Base-by-base conservation (phyloP, 768 basidiomycete genomes). In the Serpula lacrymans region DNA sequence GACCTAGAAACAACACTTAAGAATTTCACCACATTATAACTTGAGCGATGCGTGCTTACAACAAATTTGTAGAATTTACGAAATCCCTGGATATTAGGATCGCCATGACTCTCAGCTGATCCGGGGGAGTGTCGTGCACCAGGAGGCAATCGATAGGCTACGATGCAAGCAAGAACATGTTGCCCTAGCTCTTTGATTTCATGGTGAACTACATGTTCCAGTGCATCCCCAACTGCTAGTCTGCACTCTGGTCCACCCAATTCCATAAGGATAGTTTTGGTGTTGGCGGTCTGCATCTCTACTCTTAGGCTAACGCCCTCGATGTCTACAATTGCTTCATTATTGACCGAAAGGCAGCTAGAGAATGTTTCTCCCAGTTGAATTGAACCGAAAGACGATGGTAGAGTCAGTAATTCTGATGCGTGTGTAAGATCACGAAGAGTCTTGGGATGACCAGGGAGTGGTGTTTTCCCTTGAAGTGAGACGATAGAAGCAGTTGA, bases 131-230 rank as follows among this genome's bases (percentile, higher is more conserved):
- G 62, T n/a, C 77, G 74, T 32, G 69, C 63, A 42, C 75, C 74
- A 12, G 75, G 71, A 3, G 83, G 82, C 9, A 85, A 69, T n/a
- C 77, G 81, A 68, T 95, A 96, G 17, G 77, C 75, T 20, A 95
- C 87, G 5, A 81, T 81, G 54, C 90, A 92, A 2, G 82, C 88
- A 27, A 97, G 67, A 9, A 94, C 88, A 59, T 95, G 92, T 55
- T 90, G 82, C 1, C 91, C 92, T 14, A 95, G 71, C 56, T 97
- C 93, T 63, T 96, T 96, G 49, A 96, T 88, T 65, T 97, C 94
- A 53, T 90, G 87, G 45, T 80, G 71, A 1, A 91, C 82, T 12
- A 87, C 65, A 30, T 71, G 66, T 56, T 89, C 84, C 23, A 88
- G 52, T 0, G 78, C 78, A 52, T 81, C 78, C 17, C 80, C 78